Conservation (phyloP, 306 rosid genomes). For the Pachyrhizus erosus region DNA sequence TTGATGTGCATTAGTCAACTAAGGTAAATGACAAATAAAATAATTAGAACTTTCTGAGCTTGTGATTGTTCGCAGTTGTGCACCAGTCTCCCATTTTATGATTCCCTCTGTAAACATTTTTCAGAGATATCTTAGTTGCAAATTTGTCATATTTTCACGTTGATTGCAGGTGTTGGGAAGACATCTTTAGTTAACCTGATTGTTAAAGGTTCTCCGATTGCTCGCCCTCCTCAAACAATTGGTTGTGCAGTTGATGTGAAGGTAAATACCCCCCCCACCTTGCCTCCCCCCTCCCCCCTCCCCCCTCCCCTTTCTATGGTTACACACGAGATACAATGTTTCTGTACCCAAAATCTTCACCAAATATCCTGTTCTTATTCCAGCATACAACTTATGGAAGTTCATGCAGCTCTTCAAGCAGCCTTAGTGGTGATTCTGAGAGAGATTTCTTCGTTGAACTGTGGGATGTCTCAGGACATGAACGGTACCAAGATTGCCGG, state of each 20-base stretch:
- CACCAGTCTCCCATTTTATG: background rate
- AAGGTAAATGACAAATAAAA: background rate
- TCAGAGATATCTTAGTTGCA: conserved; percentile 4
- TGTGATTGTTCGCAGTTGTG: conserved; percentile 9
- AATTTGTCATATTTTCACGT: conserved; percentile 29
- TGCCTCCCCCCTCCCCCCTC: background rate
- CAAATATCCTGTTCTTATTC: conserved; percentile 37
- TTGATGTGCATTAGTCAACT: conserved; percentile 25
- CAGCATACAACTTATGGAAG: conserved; percentile 83
- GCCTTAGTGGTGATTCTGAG: conserved; percentile 83
- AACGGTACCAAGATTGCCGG: conserved; percentile 92
- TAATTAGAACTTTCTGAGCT: background rate
- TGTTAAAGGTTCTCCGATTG: conserved; percentile 76
- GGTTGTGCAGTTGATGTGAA: conserved; percentile 93
- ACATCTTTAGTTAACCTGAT: conserved; percentile 88
- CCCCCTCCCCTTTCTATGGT: background rate
- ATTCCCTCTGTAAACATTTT: background rate
- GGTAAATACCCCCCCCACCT: conserved; percentile 58
- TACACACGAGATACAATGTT: conserved; percentile 15
- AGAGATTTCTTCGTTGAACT: conserved; percentile 95
- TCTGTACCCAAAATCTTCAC: conserved; percentile 35
- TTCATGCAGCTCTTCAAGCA: conserved; percentile 88
- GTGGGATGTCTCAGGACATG: conserved; percentile 99
- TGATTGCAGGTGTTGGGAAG: conserved; percentile 89
- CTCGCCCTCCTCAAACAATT: conserved; percentile 82